Evolutionary conservation across 495 filamentous ascomycete species (phyloP).

Genomic region (Sabuloglossum arenarium): DNA sequence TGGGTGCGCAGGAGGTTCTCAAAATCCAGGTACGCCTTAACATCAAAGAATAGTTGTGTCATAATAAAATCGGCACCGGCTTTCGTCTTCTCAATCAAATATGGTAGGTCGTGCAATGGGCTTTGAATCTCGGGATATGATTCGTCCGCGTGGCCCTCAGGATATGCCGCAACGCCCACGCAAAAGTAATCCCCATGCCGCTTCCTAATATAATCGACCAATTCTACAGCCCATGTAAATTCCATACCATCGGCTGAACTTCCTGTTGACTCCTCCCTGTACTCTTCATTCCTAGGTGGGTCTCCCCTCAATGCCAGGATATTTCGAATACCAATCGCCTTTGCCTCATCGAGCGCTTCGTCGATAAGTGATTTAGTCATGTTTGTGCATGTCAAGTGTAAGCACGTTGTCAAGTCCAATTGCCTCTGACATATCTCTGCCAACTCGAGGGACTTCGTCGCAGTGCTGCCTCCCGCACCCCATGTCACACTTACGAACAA

Average conservation of each 20-base stretch:
- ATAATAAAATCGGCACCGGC: conserved; percentile 96
- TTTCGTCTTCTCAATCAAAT: conserved; percentile 71
- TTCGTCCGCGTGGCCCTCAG: conserved; percentile 90
- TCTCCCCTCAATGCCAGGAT: conserved; percentile 91
- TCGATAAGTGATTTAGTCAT: conserved; percentile 79
- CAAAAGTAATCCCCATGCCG: conserved; percentile 90
- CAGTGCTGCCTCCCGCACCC: conserved; percentile 89
- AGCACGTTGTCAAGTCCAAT: conserved; percentile 77
- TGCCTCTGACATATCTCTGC: conserved; percentile 90
- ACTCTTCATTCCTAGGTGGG: conserved; percentile 75
- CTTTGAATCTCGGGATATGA: conserved; percentile 61
- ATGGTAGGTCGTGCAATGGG: conserved; percentile 62
- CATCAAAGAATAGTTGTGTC: conserved; percentile 96
- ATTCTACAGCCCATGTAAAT: conserved; percentile 76
- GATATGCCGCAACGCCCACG: conserved; percentile 83
- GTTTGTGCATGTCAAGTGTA: conserved; percentile 95
- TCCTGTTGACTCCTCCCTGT: conserved; percentile 27
- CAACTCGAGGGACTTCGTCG: conserved; percentile 73
- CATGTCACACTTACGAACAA: conserved; percentile 95
- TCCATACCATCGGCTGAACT: conserved; percentile 47
- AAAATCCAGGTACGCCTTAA: conserved; percentile 57
- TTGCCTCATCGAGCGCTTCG: conserved; percentile 75
- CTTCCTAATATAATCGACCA: conserved; percentile 74
- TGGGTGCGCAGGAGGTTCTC: conserved; percentile 62
- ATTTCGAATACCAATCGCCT: conserved; percentile 81